Evolutionary conservation across 495 filamentous ascomycete species (phyloP).

Genomic region (Penicillium macrosclerotiorum): DNA sequence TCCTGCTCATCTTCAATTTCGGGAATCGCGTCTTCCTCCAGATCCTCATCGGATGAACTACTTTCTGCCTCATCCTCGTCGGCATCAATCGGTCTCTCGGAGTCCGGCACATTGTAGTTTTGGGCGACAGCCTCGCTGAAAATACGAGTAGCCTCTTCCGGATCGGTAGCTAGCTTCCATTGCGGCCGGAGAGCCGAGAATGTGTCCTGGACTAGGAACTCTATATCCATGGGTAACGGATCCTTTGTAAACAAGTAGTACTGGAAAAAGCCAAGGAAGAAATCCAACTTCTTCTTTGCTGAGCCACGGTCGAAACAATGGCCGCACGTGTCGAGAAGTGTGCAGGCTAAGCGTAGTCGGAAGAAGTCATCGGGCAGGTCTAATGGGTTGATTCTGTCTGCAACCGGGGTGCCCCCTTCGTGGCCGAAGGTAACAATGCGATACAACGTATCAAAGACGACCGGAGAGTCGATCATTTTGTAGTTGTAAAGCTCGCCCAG

Average conservation of each 20-base stretch:
- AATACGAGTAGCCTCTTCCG: conserved; percentile 78
- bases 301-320: conserved; percentile 93
- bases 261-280: conserved; percentile 96
- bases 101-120: conserved; percentile 76
- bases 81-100: conserved; percentile 61
- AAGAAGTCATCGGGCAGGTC: conserved; percentile 96
- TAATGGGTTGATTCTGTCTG: conserved; percentile 68
- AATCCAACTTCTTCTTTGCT: conserved; percentile 95
- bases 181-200: conserved; percentile 80
- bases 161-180: conserved; percentile 78
- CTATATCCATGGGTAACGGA: conserved; percentile 90
- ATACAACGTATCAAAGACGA: conserved; percentile 95
- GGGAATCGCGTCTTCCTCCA: conserved; percentile 54
- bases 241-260: conserved; percentile 97
- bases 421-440: conserved; percentile 91
- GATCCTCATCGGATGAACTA: conserved; percentile 59
- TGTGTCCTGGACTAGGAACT: conserved; percentile 94
- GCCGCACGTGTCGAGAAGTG: conserved; percentile 90
- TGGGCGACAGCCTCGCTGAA: conserved; percentile 86
- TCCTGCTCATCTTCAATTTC: conserved; percentile 58
- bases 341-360: conserved; percentile 84
- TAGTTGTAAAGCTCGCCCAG: conserved; percentile 98
- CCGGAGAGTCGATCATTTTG: conserved; percentile 91
- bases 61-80: conserved; percentile 65
- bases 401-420: conserved; percentile 75